Evolutionary conservation across 176 grass and related monocot genomes (phyloP), one percentile per base, ranked within the genome.

Genomic region (Paspalum vaginatum): DNA sequence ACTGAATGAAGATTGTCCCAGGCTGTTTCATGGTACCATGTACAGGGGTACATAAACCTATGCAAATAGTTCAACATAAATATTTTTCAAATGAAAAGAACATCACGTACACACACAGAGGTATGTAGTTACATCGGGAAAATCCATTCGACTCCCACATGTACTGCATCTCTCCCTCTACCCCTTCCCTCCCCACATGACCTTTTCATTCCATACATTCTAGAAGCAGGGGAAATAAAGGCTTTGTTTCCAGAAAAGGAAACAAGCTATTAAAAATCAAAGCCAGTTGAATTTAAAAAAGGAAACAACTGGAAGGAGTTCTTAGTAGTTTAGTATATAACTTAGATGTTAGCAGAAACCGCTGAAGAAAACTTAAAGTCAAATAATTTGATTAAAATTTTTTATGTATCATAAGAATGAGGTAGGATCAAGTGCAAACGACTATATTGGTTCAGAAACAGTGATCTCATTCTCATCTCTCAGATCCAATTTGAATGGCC

Each of bases 51-150:
- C 12, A 27, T 13, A 26, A 8, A 53, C 50, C 13, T 55, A 72
- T 55, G 27, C 45, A 68, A 86, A 60, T 16, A 76, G 17, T 49
- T 61, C 2, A 14, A 24, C 5, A 66, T 75, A 71, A 13, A 55
- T 66, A 75, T 22, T 37, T 79, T 8, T 53, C 38, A 63, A 79
- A 76, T 65, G 32, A 78, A 83, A 64, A 54, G 40, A 79, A 26
- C 32, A 32, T 32, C 32, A 32, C 3, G 32, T 32, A 32, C 32
- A 32, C 32, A 32, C 32, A 32, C 1, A 32, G 2, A 32, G 32
- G 32, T 32, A 3, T 32, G 32, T 32, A 32, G 32, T 32, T 32
- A 32, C 32, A 32, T 32, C 2, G 3, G 32, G 32, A 32, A 32
- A 32, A 32, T 32, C 32, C 32, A 32, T 32, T 32, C 32, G 32